Evolutionary conservation across 1,139 yeast species (phyloP).

Genomic region (Yamadazyma aaseri): DNA sequence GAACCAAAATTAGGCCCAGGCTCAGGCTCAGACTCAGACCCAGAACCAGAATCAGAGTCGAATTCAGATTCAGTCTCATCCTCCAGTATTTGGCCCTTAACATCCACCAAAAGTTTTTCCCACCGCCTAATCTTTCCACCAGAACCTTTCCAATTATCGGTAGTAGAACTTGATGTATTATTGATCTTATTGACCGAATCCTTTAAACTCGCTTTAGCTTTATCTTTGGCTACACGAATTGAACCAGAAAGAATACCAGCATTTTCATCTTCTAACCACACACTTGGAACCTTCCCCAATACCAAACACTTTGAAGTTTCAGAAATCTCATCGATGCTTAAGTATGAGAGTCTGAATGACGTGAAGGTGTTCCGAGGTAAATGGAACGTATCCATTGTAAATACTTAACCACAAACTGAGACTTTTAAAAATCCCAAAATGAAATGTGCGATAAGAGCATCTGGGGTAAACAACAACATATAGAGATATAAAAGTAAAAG

Average conservation of each 20-base stretch:
- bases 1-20: neutral
- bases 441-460: slow-evolving; percentile 1
- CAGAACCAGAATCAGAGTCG: neutral
- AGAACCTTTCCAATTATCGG: neutral
- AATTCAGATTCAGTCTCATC: neutral
- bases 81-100: neutral
- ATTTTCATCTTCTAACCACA: slow-evolving; percentile 49
- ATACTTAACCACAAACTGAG: neutral
- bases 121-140: neutral
- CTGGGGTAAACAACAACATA: no score
- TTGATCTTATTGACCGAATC: slow-evolving; percentile 8
- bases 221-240: slow-evolving; percentile 11
- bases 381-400: neutral
- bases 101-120: neutral
- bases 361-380: slow-evolving; percentile 48
- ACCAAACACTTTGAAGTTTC: slow-evolving; percentile 49
- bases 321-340: slow-evolving; percentile 50
- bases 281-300: slow-evolving; percentile 64
- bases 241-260: slow-evolving; percentile 11
- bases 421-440: no score
- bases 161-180: neutral
- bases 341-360: slow-evolving; percentile 59
- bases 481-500: no score
- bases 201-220: slow-evolving; percentile 9
- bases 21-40: neutral